A percentile compares a stretch with the other conserved stretches of the same genome.
phyloP scores from a whole-genome alignment of 257 asterid genomes.

The Linderniella brevidens region DNA sequence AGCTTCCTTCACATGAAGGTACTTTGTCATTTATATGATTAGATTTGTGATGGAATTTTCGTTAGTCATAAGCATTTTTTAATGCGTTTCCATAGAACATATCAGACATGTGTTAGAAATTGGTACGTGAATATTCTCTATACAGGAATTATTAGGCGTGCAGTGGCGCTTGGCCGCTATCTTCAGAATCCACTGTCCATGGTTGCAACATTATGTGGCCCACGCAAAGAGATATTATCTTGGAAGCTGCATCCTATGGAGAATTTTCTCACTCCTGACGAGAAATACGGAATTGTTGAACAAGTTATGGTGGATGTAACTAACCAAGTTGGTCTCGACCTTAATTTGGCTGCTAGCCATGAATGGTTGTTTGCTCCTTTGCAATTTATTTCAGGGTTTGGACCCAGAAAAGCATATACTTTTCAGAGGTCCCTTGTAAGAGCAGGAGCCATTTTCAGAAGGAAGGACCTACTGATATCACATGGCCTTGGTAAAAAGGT shows the following conservation, averaged over 20 bases:
- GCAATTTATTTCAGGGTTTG: conserved; percentile 89
- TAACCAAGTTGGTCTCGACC: conserved; percentile 88
- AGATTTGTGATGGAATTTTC: too few species aligned
- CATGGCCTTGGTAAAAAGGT: conserved; percentile 85
- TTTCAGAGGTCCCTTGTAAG: conserved; percentile 76
- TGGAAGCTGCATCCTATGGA: conserved; percentile 86
- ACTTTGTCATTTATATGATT: conserved; percentile 1
- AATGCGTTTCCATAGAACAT: too few species aligned
- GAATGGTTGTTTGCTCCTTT: conserved; percentile 94
- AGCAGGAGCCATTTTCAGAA: conserved; percentile 69
- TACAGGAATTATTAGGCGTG: conserved; percentile 80
- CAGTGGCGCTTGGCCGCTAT: conserved; percentile 88
- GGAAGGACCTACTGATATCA: conserved; percentile 72
- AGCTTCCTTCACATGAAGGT: conserved; percentile 95
- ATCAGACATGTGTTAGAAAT: too few species aligned
- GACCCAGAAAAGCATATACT: conserved; percentile 90
- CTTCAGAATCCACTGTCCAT: conserved; percentile 91
- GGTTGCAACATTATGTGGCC: conserved; percentile 89
- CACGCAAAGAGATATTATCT: conserved; percentile 79
- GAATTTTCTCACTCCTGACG: conserved; percentile 84
- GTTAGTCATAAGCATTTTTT: too few species aligned
- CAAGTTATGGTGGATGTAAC: conserved; percentile 91
- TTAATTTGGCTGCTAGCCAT: conserved; percentile 49
- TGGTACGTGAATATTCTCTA: conserved; percentile 2
- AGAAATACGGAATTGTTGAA: conserved; percentile 78